Evolutionary conservation across 352 stramenopile genomes (phyloP).

Genomic region (Blastocystis sp.): DNA sequence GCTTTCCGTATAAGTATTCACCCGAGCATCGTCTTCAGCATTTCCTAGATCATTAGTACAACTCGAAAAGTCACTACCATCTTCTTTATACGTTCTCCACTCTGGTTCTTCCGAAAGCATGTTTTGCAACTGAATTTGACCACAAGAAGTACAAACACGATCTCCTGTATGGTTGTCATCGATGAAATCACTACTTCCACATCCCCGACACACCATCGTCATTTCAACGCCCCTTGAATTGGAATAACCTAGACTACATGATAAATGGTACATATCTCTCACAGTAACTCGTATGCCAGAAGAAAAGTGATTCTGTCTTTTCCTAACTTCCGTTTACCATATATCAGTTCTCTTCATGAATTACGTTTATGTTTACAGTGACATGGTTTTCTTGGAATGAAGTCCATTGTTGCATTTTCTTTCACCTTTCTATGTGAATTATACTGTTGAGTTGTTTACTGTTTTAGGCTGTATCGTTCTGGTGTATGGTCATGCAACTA

Average conservation of each 20-base stretch:
- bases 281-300: neutral
- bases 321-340: neutral
- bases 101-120: constrained; percentile 59
- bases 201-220: constrained; percentile 23
- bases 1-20: constrained; percentile 18
- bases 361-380: neutral
- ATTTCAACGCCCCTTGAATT: neutral
- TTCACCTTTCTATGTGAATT: constrained; percentile 19
- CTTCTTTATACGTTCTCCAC: constrained; percentile 40
- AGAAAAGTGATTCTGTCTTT: constrained; percentile 7
- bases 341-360: neutral
- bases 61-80: neutral
- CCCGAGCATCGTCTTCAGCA: constrained; percentile 15
- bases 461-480: neutral
- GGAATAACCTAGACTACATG: neutral
- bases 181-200: constrained; percentile 39
- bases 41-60: constrained; percentile 25
- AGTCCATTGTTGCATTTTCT: neutral
- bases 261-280: neutral
- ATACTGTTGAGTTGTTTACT: neutral
- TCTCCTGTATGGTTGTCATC: constrained; percentile 36
- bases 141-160: constrained; percentile 30
- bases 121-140: constrained; percentile 15
- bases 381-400: neutral
- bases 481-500: neutral